Base-by-base conservation (phyloP, 2,329 filamentous ascomycete species). In the Graphiopsis chlorocephala region DNA sequence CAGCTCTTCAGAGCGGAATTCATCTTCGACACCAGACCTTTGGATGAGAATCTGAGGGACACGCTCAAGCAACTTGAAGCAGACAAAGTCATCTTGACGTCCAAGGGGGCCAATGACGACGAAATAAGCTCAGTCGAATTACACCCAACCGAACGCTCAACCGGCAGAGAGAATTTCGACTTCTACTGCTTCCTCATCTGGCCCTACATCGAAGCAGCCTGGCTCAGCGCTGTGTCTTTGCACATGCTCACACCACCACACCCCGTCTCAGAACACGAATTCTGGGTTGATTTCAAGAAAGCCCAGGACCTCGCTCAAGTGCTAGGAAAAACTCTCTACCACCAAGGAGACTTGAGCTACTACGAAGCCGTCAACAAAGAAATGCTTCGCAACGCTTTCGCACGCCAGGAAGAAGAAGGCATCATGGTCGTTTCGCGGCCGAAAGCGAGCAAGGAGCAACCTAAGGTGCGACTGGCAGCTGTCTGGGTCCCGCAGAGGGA, bases 301-400 rank as follows among this genome's bases (percentile, higher is more conserved):
- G 66, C 73, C 25, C 91, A 97, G 70, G 88, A 92, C 72, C 90
- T 86, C 70, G 91, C 93, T 0, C 73, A 77, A 26, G 71, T 94
- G 86, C 86, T 97, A 31, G 95, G 95, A 63, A 98, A 99, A 79
- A 98, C 95, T 0, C 84, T 99, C 1, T 99, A 97, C 74, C 94
- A 99, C 75, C 94, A 99, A 80, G 95, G 95, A 64, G 95, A 99
- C 73, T 86, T 99, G 11, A 93, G 90, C 31, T 99, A 99, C 79
- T 98, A 97, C 71, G 95, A 99, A 79, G 93, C 95, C 2, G 94
- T 99, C 68, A 99, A 99, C 82, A 97, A 97, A 72, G 94, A 99
- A 77, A 96, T 93, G 0, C 85, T 99, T 64, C 96, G 95, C 74
- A 99, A 99, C 77, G 90, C 93, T 0, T 97, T 94, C 78, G 84